These are phyloP conservation scores for Curvularia sp. DNA, from an alignment of 2,329 filamentous ascomycete species.

Conservation along the genomic window DNA sequence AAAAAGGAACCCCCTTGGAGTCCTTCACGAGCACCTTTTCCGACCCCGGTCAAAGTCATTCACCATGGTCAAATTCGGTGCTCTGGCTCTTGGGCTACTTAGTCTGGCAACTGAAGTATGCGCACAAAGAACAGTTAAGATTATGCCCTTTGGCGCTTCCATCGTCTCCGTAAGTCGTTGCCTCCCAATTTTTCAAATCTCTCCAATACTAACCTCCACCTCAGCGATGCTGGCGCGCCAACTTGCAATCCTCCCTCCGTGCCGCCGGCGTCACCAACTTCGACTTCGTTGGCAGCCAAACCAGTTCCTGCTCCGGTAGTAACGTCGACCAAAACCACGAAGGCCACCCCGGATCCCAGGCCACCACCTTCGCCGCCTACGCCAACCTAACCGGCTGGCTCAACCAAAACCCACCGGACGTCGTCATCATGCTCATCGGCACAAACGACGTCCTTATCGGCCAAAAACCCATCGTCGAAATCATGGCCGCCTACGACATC, in stretches of 20 bases:
- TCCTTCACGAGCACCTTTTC: not conserved
- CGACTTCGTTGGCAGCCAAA: conserved; percentile 48
- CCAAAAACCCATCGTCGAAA: conserved; percentile 40
- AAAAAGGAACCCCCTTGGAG: not conserved
- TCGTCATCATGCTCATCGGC: conserved; percentile 57
- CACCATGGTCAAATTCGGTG: conserved; percentile 33
- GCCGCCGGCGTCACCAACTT: conserved; percentile 33
- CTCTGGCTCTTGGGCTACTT: conserved; percentile 32
- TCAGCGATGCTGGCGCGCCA: conserved; percentile 49
- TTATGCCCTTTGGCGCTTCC: conserved; percentile 49
- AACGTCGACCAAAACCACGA: conserved; percentile 55
- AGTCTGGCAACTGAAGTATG: conserved; percentile 26
- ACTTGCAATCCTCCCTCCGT: conserved; percentile 42
- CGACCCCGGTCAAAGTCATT: conserved; percentile 2
- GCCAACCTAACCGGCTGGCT: conserved; percentile 53
- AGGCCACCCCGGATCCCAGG: conserved; percentile 53
- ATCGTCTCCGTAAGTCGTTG: conserved; percentile 39
- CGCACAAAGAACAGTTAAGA: conserved; percentile 36
- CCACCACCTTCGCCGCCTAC: conserved; percentile 50
- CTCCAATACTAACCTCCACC: conserved; percentile 13
- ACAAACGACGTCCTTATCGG: conserved; percentile 54
- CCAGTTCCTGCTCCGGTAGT: conserved; percentile 47
- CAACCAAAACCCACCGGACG: conserved; percentile 48
- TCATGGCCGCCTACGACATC: conserved; percentile 49
- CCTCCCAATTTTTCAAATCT: not conserved